phyloP scores from a whole-genome alignment of 2,329 filamentous ascomycete genomes.

The Colletotrichum siamense region DNA sequence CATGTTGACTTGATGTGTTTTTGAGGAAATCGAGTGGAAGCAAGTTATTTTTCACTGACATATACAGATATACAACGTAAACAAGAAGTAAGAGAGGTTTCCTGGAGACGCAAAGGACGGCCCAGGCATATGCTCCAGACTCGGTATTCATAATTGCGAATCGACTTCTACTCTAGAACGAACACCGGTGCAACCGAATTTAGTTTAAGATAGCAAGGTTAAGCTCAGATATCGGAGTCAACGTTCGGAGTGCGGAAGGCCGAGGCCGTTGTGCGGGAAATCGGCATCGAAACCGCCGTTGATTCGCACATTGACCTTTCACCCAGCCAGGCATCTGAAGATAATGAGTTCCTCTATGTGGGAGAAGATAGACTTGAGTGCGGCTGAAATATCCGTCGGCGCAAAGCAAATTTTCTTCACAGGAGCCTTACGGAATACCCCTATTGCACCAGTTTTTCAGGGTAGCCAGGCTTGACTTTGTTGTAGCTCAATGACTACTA shows the following conservation, averaged over 20 bases:
- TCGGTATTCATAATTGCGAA: not conserved
- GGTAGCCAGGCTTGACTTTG: not conserved
- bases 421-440: too few relatives aligned
- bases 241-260: not conserved
- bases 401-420: not conserved
- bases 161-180: not conserved
- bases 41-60: rapidly evolving
- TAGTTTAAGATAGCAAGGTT: rapidly evolving
- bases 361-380: rapidly evolving
- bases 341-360: rapidly evolving
- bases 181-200: not conserved
- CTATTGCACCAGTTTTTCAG: too few relatives aligned
- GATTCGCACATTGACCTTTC: not conserved
- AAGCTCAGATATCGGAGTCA: not conserved
- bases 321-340: not conserved
- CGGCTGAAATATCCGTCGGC: not conserved
- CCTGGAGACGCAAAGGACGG: too few relatives aligned
- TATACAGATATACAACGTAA: too few relatives aligned
- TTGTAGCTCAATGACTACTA: not conserved
- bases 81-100: too few relatives aligned
- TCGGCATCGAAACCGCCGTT: not conserved
- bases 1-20: too few relatives aligned
- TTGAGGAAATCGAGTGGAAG: too few relatives aligned
- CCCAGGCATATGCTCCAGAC: too few relatives aligned
- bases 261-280: not conserved